Conservation (phyloP, 495 filamentous ascomycete species). For the Aspergillus funiculosus region DNA sequence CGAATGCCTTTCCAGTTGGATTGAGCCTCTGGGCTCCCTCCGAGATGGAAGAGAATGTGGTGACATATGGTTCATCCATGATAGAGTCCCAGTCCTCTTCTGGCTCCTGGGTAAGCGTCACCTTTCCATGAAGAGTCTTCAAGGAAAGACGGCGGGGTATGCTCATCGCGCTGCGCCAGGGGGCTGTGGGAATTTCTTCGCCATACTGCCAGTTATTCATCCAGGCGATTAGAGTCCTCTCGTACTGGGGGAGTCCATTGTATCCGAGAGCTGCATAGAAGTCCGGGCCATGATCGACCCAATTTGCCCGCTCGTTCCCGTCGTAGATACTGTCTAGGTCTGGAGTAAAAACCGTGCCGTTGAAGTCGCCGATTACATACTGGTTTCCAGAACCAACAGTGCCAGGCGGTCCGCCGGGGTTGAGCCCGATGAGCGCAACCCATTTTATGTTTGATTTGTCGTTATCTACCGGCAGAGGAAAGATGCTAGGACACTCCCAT, state of each 20-base stretch:
- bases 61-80: background rate
- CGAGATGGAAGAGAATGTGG: conserved; percentile 11
- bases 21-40: conserved; percentile 16
- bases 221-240: conserved; percentile 48
- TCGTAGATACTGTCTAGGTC: conserved; percentile 5
- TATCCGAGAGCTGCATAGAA: conserved; percentile 54
- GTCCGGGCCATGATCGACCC: conserved; percentile 53
- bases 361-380: conserved; percentile 35
- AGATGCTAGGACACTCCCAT: conserved; percentile 55
- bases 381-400: conserved; percentile 36
- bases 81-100: conserved; percentile 16
- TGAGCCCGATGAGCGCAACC: conserved; percentile 46
- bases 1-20: conserved; percentile 18
- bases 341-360: conserved; percentile 29
- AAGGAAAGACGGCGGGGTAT: conserved; percentile 40
- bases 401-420: conserved; percentile 52
- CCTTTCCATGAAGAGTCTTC: conserved; percentile 18
- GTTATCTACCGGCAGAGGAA: conserved; percentile 29
- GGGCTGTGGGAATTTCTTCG: conserved; percentile 26
- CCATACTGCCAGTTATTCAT: conserved; percentile 58
- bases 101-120: conserved; percentile 23
- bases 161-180: conserved; percentile 49
- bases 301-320: conserved; percentile 23
- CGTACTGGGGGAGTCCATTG: conserved; percentile 36
- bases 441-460: conserved; percentile 35